Evolutionary conservation across 208 protist genomes (phyloP).

Genomic region (Trypanosoma vivax): DNA sequence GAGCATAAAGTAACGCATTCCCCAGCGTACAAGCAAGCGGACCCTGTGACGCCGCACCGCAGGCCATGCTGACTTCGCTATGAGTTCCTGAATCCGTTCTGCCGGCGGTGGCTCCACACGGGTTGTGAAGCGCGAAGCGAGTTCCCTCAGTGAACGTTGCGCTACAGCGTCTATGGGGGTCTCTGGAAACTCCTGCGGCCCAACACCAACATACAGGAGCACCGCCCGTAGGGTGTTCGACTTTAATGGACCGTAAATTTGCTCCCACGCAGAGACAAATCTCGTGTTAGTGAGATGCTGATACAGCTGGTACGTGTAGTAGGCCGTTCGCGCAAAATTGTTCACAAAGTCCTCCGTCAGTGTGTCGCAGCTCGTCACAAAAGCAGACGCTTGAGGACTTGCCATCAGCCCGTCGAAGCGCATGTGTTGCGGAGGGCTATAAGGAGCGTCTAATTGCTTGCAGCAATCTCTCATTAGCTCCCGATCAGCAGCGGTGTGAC

Average conservation of each 20-base stretch:
- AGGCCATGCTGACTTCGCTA: background rate
- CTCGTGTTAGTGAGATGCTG: conserved; percentile 7
- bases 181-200: conserved; percentile 16
- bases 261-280: conserved; percentile 5
- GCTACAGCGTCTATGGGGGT: background rate
- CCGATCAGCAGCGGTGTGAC: conserved; percentile 7
- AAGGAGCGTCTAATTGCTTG: conserved; percentile 3
- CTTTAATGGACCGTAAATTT: conserved; percentile 7
- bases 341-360: conserved; percentile 12
- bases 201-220: conserved; percentile 18
- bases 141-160: conserved; percentile 1
- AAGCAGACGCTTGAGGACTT: conserved; percentile 11
- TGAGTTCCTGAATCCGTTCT: background rate
- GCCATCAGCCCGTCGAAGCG: conserved; percentile 11
- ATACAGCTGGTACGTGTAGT: conserved; percentile 13
- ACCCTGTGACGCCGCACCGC: conserved; percentile 7
- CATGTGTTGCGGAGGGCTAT: conserved; percentile 6
- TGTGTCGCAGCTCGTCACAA: conserved; percentile 16
- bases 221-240: background rate
- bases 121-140: background rate
- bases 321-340: conserved; percentile 14
- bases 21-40: conserved; percentile 6
- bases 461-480: conserved; percentile 12
- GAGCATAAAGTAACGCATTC: conserved; percentile 18
- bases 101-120: conserved; percentile 5